Conservation (phyloP, 805 yeast species). For the Pichia gijzeniarum region DNA sequence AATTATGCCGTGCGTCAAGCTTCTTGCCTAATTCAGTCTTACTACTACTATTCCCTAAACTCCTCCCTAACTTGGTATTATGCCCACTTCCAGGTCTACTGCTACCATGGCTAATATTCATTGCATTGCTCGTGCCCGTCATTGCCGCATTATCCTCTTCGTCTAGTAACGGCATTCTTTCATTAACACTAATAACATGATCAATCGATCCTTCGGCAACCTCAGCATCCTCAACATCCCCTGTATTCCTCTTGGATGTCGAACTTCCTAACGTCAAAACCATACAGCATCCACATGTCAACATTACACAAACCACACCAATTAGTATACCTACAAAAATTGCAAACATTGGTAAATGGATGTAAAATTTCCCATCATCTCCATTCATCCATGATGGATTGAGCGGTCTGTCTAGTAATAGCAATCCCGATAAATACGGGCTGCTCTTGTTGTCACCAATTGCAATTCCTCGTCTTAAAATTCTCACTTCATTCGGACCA, state of each 20-base stretch:
- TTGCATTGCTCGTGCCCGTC: background rate
- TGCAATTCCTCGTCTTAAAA: constrained; percentile 59
- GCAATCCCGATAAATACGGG: constrained; percentile 40
- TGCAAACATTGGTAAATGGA: constrained; percentile 63
- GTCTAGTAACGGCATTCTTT: constrained; percentile 10
- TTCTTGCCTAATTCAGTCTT: background rate
- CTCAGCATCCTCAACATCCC: background rate
- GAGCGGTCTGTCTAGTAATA: constrained; percentile 63
- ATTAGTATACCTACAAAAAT: constrained; percentile 59
- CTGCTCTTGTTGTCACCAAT: constrained; percentile 18
- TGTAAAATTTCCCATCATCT: constrained; percentile 38
- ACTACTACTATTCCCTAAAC: background rate
- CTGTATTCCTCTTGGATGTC: background rate
- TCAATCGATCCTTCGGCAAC: background rate
- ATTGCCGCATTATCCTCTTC: constrained; percentile 2
- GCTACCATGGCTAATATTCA: background rate
- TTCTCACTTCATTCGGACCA: constrained; percentile 48
- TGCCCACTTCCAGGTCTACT: background rate
- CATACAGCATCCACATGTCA: constrained; percentile 32
- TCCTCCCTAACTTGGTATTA: background rate
- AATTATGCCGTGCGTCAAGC: constrained; percentile 11
- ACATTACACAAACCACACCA: constrained; percentile 43
- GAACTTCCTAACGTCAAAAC: constrained; percentile 27
- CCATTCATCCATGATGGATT: constrained; percentile 54
- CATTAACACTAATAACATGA: constrained; percentile 10